Base-by-base conservation (phyloP, 129 eudicot species). In the Pittosporum tobira region DNA sequence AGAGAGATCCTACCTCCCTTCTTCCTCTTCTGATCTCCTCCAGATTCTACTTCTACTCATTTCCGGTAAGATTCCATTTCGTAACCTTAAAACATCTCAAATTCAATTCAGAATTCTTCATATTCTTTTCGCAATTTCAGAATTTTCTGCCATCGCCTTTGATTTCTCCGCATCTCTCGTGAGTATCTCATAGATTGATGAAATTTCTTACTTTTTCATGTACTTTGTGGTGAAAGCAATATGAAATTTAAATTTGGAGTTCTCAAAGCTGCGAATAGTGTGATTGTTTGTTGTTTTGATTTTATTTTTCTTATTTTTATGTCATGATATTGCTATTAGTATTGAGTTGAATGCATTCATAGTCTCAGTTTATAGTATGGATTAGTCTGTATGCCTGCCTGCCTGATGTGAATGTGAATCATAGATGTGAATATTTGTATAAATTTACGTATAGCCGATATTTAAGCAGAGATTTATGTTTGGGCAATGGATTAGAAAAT, bases 1-100 rank as follows among this genome's bases (percentile, higher is more conserved):
- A 8, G 36, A 48, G 19, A 20, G 19, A 58, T 6, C 5, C 9
- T n/a, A n/a, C n/a, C n/a, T n/a, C n/a, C n/a, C 43, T 25, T 25
- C 48, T 37, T 57, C 62, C 48, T 37, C 63, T 12, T 56, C 46
- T 20, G 49, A 58, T 58, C 63, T 58, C 63, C 61, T 19, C 24
- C 61, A 34, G 3, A 11, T 20, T 29, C 26, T 18, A 6, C 21
- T 34, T 10, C 14, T 19, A 12, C 25, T 22, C 27, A 16, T 22
- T 4, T 15, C 26, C n/a, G 26, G 51, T 47, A 47, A 18, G 24
- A 20, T 28, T n/a, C 61, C 24, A 28, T 19, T 14, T 23, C n/a
- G 34, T 23, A 7, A 14, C 4, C 3, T 42, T 3, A 28, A 6
- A 18, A 1, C 3, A 30, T 34, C 47, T 13, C 46, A 3, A 16